Evolutionary conservation across 495 filamentous ascomycete genomes (phyloP).

Genomic region (Cercophora scortea): DNA sequence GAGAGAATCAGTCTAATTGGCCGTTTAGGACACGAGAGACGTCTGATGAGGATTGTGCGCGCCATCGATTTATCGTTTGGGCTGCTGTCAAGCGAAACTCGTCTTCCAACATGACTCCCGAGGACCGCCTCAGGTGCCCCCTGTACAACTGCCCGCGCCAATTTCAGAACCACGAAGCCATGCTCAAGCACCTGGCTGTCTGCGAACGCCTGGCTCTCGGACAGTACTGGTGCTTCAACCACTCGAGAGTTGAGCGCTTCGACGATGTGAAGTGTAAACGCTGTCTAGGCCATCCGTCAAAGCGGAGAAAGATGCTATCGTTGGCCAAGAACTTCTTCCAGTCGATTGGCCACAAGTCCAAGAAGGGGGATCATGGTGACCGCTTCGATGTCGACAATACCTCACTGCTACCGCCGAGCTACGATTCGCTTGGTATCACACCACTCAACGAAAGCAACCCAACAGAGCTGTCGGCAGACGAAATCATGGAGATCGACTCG

Average conservation of each 20-base stretch:
- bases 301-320: constrained; percentile 36
- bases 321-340: constrained; percentile 44
- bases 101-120: constrained; percentile 29
- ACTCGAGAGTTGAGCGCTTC: constrained; percentile 39
- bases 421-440: constrained; percentile 29
- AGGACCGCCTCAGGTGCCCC: constrained; percentile 36
- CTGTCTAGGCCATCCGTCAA: constrained; percentile 37
- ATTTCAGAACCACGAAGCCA: constrained; percentile 35
- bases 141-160: constrained; percentile 31
- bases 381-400: constrained; percentile 14
- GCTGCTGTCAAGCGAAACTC: constrained; percentile 42
- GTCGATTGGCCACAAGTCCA: constrained; percentile 36
- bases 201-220: constrained; percentile 34
- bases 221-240: constrained; percentile 42
- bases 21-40: constrained; percentile 30
- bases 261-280: constrained; percentile 38
- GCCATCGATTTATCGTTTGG: constrained; percentile 43
- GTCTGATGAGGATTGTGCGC: constrained; percentile 35
- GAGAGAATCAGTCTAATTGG: no score
- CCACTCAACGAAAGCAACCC: not conserved
- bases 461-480: constrained; percentile 32
- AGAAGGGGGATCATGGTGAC: constrained; percentile 9
- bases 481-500: constrained; percentile 41
- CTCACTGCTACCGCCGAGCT: constrained; percentile 27
- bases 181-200: constrained; percentile 36